Base-by-base conservation (phyloP, 2,329 filamentous ascomycete species). In the Colletotrichum sojae region DNA sequence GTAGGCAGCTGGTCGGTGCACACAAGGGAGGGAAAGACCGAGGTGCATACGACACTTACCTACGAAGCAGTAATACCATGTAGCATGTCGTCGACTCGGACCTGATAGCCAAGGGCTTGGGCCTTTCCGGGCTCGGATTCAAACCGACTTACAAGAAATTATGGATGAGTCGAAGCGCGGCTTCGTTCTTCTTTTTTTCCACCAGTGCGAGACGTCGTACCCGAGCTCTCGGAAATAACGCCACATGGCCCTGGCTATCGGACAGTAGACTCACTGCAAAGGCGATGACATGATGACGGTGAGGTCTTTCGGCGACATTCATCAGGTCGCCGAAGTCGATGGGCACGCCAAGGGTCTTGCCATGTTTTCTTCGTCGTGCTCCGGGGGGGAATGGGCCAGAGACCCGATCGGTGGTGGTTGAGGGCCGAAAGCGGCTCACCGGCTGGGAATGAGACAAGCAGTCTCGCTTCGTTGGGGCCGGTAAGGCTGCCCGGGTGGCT, bases 381-480 rank as follows among this genome's bases (percentile, higher is more conserved):
- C 22, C 22, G 22, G 22, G 31, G 27, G 31, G 31, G 31, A 36
- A 36, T 36, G 31, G 9, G 8, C 31, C 31, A 36, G 31, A 36
- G 31, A 36, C 8, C 31, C 31, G 31, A 36, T 36, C 25, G 20
- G 22, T 53, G 46, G 43, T 54, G 59, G 59, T 62, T 62, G 55
- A 63, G 60, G 52, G 48, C 40, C 65, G 62, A 43, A 49, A 54
- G 39, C 43, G 40, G 54, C 65, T 68, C 65, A 58, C 65, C 65
- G 48, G 22, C 60, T 25, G 40, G 40, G 64, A 53, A 25, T 25
- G 22, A 25, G 22, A 25, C 22, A 25, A 25, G 22, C 52, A 22
- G 51, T 51, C n/a, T 51, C 62, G 61, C 55, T 69, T 69, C 55
- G 66, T 69, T 69, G 66, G 62, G 66, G 56, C 39, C 43, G 55